phyloP scores from a whole-genome alignment of 768 basidiomycete species.

The Lactifluus subvellereus region DNA sequence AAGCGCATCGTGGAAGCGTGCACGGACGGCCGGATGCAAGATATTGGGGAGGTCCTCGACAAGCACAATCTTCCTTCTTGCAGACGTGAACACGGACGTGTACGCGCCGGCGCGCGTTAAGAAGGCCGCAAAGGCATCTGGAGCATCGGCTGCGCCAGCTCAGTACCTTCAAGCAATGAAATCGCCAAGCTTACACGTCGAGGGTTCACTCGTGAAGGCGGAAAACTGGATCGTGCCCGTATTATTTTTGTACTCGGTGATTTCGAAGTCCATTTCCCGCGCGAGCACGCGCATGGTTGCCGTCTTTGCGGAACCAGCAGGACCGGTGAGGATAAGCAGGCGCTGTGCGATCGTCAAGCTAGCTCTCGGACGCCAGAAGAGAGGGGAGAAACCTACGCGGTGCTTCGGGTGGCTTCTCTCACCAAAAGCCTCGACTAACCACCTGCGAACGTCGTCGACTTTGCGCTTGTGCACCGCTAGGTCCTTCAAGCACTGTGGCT shows the following conservation, averaged over 20 bases:
- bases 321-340: slow-evolving; percentile 80
- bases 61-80: slow-evolving; percentile 49
- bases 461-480: slow-evolving; percentile 77
- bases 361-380: neutral
- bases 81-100: slow-evolving; percentile 41
- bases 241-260: slow-evolving; percentile 54
- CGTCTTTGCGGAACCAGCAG: slow-evolving; percentile 89
- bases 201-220: slow-evolving; percentile 23
- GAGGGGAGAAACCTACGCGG: slow-evolving; percentile 44
- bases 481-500: slow-evolving; percentile 46
- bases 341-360: slow-evolving; percentile 42
- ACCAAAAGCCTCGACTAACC: slow-evolving; percentile 68
- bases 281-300: slow-evolving; percentile 74
- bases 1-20: slow-evolving; percentile 67
- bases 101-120: slow-evolving; percentile 63
- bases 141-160: slow-evolving; percentile 10
- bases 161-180: neutral
- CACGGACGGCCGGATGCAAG: slow-evolving; percentile 60
- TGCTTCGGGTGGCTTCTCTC: slow-evolving; percentile 68
- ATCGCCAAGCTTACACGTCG: neutral
- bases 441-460: slow-evolving; percentile 69
- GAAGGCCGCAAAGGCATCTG: slow-evolving; percentile 68
- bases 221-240: slow-evolving; percentile 63
- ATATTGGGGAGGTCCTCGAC: slow-evolving; percentile 92
- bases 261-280: slow-evolving; percentile 65